A percentile compares a stretch with the other conserved stretches of the same genome.
Conservation (phyloP, 208 protist species). For the Balamuthia mandrillaris region DNA sequence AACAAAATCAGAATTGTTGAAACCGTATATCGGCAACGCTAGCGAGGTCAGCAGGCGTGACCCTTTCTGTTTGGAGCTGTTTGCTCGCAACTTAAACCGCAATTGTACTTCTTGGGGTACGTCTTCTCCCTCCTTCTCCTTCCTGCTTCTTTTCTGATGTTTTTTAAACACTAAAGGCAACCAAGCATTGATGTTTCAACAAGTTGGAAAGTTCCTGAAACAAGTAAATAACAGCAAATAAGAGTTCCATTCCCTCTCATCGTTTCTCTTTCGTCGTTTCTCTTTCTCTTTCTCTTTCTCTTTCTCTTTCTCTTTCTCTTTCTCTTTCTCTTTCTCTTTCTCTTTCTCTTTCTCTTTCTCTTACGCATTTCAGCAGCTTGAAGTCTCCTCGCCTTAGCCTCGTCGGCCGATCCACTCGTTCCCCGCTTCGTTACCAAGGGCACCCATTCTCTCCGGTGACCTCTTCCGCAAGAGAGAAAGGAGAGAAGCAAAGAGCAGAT, state of each 20-base stretch:
- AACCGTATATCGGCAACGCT: no score
- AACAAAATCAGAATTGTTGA: no score
- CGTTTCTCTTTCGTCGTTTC: not conserved
- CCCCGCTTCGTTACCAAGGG: not conserved
- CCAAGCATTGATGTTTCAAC: not conserved
- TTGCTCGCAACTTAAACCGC: not conserved
- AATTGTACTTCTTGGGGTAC: not conserved
- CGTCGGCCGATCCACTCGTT: no score
- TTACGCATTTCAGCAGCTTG: not conserved
- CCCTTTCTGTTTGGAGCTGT: not conserved
- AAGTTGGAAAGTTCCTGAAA: not conserved
- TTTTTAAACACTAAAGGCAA: not conserved
- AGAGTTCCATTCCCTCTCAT: not conserved
- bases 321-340: no score
- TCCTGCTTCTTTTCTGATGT: not conserved
- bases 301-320: no score
- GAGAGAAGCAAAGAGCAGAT: not conserved
- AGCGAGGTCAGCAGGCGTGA: no score
- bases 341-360: not conserved
- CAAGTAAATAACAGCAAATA: not conserved
- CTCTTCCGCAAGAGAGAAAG: not conserved
- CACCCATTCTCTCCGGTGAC: not conserved
- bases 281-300: not conserved
- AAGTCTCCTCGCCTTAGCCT: not conserved
- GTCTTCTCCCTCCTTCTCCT: not conserved